These are phyloP conservation scores for Emmonsia crescens DNA, from an alignment of 2,329 filamentous ascomycete species.

Conservation along the genomic window DNA sequence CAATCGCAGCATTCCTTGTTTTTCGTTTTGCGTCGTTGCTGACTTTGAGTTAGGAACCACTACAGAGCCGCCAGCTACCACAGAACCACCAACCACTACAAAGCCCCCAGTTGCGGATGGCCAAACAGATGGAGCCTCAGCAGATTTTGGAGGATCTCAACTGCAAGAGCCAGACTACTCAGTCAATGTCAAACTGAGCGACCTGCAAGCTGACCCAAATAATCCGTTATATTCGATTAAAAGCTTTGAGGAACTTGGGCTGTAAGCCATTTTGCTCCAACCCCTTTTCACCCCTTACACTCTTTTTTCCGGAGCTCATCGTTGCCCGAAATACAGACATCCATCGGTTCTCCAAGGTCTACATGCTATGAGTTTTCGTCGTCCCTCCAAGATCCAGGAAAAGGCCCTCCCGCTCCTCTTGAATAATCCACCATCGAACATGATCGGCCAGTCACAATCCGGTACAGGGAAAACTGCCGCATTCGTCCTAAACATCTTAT, in stretches of 20 bases:
- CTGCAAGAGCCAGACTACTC: conserved; percentile 67
- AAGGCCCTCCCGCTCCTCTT: conserved; percentile 84
- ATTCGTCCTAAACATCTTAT: conserved; percentile 85
- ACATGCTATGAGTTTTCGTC: conserved; percentile 72
- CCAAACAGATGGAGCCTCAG: conserved; percentile 33
- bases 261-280: conserved; percentile 50
- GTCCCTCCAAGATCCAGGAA: conserved; percentile 97
- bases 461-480: conserved; percentile 97
- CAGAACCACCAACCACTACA: conserved; percentile 12
- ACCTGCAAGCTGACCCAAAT: conserved; percentile 74
- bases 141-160: conserved; percentile 36
- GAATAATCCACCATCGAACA: conserved; percentile 73
- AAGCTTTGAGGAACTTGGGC: conserved; percentile 71
- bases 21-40: conserved; percentile 13
- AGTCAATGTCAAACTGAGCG: conserved; percentile 85
- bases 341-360: conserved; percentile 65
- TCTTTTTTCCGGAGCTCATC: not conserved
- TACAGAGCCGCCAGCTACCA: conserved; percentile 2
- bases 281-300: not conserved
- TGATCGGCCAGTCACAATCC: conserved; percentile 98
- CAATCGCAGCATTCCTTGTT: not conserved
- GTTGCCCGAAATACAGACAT: conserved; percentile 32
- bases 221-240: conserved; percentile 80
- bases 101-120: conserved; percentile 16
- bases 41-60: not conserved